Percentiles rank a stretch among this genome's conserved stretches.
These are phyloP conservation scores for Flaveria robusta DNA, from an alignment of 129 eudicot genomes.

Conservation along the genomic window DNA sequence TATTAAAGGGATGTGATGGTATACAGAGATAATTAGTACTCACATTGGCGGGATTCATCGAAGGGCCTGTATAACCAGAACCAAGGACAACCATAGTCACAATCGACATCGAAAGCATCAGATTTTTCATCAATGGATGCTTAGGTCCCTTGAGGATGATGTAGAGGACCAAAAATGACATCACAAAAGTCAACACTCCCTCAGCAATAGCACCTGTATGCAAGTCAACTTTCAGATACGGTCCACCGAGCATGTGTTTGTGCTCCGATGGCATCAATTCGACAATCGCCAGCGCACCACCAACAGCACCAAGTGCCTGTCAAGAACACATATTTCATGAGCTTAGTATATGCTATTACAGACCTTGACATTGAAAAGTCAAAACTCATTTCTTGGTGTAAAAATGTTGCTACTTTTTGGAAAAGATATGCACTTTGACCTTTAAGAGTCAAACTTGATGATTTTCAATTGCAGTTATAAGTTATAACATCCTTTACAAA, in stretches of 20 bases:
- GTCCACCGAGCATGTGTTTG: conserved; percentile 83
- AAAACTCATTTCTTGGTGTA: conserved; percentile 15
- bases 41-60: conserved; percentile 97
- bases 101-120: conserved; percentile 73
- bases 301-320: conserved; percentile 87
- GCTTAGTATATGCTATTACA: neutral
- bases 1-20: neutral
- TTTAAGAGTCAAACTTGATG: conserved; percentile 5
- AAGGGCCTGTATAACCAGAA: conserved; percentile 81
- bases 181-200: conserved; percentile 69
- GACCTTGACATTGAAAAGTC: conserved; percentile 9
- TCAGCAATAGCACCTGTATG: conserved; percentile 92
- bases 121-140: conserved; percentile 57
- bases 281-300: conserved; percentile 68
- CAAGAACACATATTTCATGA: conserved; percentile 2
- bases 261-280: conserved; percentile 74
- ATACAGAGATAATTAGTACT: conserved; percentile 28
- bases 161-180: conserved; percentile 61
- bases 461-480: neutral
- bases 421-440: neutral
- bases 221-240: conserved; percentile 75
- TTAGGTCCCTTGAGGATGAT: conserved; percentile 69
- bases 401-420: neutral
- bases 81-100: conserved; percentile 64
- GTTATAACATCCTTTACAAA: neutral